Evolutionary conservation across 176 grass and related monocot genomes (phyloP), one percentile per base, ranked within the genome.

Genomic region (Triticum turgidum): DNA sequence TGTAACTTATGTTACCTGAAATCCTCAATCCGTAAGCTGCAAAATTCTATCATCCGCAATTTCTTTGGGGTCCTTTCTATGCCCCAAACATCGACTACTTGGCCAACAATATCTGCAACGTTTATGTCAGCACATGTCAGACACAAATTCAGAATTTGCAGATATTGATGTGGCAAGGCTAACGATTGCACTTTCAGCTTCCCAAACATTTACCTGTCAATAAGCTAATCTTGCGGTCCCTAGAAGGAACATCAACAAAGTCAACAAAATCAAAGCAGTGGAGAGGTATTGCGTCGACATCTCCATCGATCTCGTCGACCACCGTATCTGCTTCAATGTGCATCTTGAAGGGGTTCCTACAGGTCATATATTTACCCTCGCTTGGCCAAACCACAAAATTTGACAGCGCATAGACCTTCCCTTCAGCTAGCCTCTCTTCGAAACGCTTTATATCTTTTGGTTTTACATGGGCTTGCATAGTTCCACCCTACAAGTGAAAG

Each of bases 211-310:
- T 69, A 86, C 84, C 76, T 71, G 62, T 80, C 54, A 80, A 33
- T 20, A 72, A 80, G 7, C 51, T 44, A 3, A 1, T 34, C 4
- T 47, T 51, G 1, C 17, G 11, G 6, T 24, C 22, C 76, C 76
- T 71, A 15, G 22, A 39, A 15, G 24, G 35, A 69, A 86, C 34
- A 30, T 86, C 65, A 1, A 11, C 2, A 80, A 45, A 45, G 61
- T 86, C 37, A 45, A 86, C 35, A 71, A 86, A 86, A 6, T 80
- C 51, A 11, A 86, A 86, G 24, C 1, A n/a, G 47, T 86, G 76
- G 22, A 17, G 35, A 20, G 84, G 65, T 47, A 86, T 86, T 2
- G 25, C 69, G 9, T 20, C 0, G 3, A 15, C 0, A 4, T 7
- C 10, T 9, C 69, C 65, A 37, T 69, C 67, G 34, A 69, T 71